Evolutionary conservation across 225 moss, liverwort and hornwort genomes (phyloP).

Genomic region (Climacium dendroides): DNA sequence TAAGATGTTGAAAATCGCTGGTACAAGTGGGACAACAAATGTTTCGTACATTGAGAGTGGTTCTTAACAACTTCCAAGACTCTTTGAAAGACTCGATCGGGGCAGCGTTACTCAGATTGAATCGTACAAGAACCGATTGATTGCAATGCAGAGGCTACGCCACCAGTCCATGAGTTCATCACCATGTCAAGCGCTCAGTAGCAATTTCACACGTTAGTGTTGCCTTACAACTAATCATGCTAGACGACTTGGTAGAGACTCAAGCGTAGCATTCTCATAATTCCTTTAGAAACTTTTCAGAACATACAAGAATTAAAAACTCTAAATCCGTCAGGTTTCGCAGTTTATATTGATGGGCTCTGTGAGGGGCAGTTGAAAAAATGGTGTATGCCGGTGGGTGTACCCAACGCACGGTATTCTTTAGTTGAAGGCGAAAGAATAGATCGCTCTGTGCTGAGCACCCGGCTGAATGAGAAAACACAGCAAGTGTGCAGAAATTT

Average conservation of each 20-base stretch:
- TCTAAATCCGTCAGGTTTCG: no score
- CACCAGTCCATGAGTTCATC: no score
- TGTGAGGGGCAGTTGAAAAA: not conserved
- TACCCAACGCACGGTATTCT: constrained; percentile 22
- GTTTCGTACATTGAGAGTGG: not conserved
- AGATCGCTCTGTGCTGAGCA: constrained; percentile 9
- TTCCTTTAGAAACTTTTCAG: not conserved
- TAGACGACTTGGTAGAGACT: no score
- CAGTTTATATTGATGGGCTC: not conserved
- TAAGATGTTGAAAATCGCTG: not conserved
- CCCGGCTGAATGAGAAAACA: rapidly evolving
- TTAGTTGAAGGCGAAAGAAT: constrained; percentile 45
- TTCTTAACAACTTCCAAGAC: not conserved
- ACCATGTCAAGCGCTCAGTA: not conserved
- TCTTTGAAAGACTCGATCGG: not conserved
- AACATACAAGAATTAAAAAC: not conserved
- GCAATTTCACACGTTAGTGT: not conserved
- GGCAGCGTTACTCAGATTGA: not conserved
- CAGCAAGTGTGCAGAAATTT: rapidly evolving
- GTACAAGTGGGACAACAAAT: not conserved
- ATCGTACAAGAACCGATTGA: not conserved
- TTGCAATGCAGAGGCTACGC: no score
- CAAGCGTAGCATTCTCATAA: not conserved
- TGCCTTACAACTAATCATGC: not conserved
- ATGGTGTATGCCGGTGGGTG: not conserved